Conservation (phyloP, 306 rosid genomes). For the Prosopis cineraria region DNA sequence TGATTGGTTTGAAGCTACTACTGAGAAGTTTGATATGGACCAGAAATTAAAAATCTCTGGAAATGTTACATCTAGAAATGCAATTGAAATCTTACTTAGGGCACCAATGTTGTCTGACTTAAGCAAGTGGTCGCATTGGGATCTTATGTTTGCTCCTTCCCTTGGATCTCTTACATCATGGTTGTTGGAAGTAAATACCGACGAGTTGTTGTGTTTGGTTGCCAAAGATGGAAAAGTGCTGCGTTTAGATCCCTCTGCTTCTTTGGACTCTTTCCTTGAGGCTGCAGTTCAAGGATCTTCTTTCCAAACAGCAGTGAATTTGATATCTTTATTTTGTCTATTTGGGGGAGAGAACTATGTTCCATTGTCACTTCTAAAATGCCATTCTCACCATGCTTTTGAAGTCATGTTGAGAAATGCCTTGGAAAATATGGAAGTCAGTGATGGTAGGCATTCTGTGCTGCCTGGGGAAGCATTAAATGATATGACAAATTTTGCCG, state of each 20-base stretch:
- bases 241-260: slow-evolving; percentile 76
- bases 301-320: slow-evolving; percentile 73
- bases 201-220: slow-evolving; percentile 76
- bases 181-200: slow-evolving; percentile 69
- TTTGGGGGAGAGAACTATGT: slow-evolving; percentile 77
- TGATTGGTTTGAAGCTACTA: slow-evolving; percentile 36
- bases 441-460: slow-evolving; percentile 41
- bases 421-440: slow-evolving; percentile 45
- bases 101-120: slow-evolving; percentile 86
- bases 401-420: slow-evolving; percentile 64
- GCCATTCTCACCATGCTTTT: slow-evolving; percentile 71
- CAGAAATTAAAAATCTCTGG: slow-evolving; percentile 36
- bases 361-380: slow-evolving; percentile 75
- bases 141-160: slow-evolving; percentile 71
- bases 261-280: slow-evolving; percentile 75
- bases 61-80: slow-evolving; percentile 58
- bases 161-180: slow-evolving; percentile 85
- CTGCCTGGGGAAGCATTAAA: slow-evolving; percentile 41
- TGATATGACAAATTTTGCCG: slow-evolving; percentile 32
- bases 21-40: slow-evolving; percentile 32
- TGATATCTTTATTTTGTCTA: slow-evolving; percentile 67
- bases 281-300: slow-evolving; percentile 82
- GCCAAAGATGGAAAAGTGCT: slow-evolving; percentile 78
- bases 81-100: slow-evolving; percentile 64
- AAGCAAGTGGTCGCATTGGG: slow-evolving; percentile 96